A percentile compares a stretch with the other conserved stretches of the same genome.
These are phyloP conservation scores for Penicillium turbatum DNA, from an alignment of 495 filamentous ascomycete species.

Conservation along the genomic window DNA sequence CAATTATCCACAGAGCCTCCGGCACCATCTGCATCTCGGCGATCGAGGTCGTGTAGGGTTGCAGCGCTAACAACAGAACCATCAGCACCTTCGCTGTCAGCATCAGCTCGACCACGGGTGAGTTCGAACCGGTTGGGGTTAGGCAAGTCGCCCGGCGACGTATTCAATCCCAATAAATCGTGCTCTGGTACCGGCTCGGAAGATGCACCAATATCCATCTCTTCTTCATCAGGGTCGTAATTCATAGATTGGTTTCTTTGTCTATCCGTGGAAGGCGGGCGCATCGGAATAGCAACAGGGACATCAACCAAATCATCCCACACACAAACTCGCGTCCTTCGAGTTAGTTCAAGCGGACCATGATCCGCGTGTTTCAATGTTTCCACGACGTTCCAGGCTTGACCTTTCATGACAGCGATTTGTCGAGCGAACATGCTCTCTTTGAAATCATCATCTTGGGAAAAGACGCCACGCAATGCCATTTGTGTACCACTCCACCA, in stretches of 20 bases:
- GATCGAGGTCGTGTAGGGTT: constrained; percentile 31
- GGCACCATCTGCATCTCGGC: constrained; percentile 27
- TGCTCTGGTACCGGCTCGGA: constrained; percentile 50
- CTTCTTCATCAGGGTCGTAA: constrained; percentile 58
- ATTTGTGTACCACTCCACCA: constrained; percentile 98
- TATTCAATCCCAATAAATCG: constrained; percentile 71
- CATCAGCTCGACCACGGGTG: constrained; percentile 49
- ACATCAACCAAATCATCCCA: constrained; percentile 98
- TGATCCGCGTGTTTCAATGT: constrained; percentile 89
- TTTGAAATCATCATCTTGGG: constrained; percentile 90
- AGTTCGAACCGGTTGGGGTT: constrained; percentile 85
- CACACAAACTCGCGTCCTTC: constrained; percentile 85
- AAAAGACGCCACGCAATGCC: constrained; percentile 76
- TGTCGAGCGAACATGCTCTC: constrained; percentile 97
- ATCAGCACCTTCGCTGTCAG: constrained; percentile 34
- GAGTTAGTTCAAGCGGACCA: constrained; percentile 87
- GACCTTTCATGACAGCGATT: constrained; percentile 98
- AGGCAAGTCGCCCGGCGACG: constrained; percentile 63
- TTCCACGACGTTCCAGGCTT: constrained; percentile 98
- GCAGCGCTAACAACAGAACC: constrained; percentile 37
- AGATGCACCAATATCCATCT: constrained; percentile 86
- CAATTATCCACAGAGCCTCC: constrained; percentile 38
- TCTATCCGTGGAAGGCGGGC: constrained; percentile 69
- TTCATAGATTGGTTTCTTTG: constrained; percentile 54
- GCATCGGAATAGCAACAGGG: constrained; percentile 86